These are phyloP conservation scores for Cucurbita argyrosperma DNA, from an alignment of 306 rosid species.

Conservation along the genomic window DNA sequence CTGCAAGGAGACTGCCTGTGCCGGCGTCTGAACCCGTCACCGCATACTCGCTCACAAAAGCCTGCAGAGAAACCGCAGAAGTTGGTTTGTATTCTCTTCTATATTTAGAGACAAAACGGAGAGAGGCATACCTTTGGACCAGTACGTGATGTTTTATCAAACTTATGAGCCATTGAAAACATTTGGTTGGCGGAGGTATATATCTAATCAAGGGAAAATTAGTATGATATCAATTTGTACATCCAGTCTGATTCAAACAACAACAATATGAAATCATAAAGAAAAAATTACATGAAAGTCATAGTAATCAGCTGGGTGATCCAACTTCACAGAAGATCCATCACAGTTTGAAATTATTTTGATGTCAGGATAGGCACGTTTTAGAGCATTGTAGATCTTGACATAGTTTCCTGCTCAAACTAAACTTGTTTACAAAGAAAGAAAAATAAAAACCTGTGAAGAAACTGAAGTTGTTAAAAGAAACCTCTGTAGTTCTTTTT, in stretches of 20 bases:
- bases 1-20: constrained; percentile 73
- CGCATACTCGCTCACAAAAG: constrained; percentile 92
- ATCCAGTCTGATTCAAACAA: neutral
- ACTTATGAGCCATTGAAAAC: constrained; percentile 43
- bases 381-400: constrained; percentile 52
- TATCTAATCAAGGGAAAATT: constrained; percentile 27
- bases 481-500: constrained; percentile 49
- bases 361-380: constrained; percentile 63
- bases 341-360: constrained; percentile 82
- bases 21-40: constrained; percentile 69
- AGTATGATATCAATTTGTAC: neutral
- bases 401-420: constrained; percentile 54
- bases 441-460: neutral
- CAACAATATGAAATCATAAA: neutral
- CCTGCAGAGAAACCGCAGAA: constrained; percentile 27
- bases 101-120: neutral
- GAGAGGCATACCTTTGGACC: constrained; percentile 41
- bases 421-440: neutral
- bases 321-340: constrained; percentile 44
- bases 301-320: constrained; percentile 83
- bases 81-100: constrained; percentile 4
- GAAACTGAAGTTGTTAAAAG: neutral
- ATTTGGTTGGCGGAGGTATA: constrained; percentile 56
- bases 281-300: constrained; percentile 68
- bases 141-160: constrained; percentile 36